phyloP scores from a whole-genome alignment of 1,139 yeast genomes.

The Kazachstania sp. region DNA sequence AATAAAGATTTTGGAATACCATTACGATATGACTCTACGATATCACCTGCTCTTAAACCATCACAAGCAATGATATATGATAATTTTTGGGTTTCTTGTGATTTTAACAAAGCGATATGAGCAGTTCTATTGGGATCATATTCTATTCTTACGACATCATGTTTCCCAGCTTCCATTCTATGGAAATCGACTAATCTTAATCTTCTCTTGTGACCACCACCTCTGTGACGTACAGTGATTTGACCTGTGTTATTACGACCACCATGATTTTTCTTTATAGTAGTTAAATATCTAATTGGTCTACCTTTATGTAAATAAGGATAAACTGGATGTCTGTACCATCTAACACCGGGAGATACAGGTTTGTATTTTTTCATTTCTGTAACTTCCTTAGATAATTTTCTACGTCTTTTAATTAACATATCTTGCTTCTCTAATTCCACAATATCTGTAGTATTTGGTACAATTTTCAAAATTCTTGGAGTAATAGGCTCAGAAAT shows the following conservation, averaged over 20 bases:
- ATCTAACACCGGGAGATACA: conserved; percentile 79
- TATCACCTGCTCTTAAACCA: conserved; percentile 88
- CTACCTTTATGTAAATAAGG: conserved; percentile 80
- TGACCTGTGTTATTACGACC: conserved; percentile 90
- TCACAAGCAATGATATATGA: conserved; percentile 86
- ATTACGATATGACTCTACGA: conserved; percentile 75
- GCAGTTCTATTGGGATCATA: conserved; percentile 94
- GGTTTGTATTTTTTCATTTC: conserved; percentile 71
- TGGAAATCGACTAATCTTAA: conserved; percentile 72
- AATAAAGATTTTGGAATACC: conserved; percentile 79
- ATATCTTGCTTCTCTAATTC: conserved; percentile 76
- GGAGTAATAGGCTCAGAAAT: conserved; percentile 11
- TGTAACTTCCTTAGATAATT: conserved; percentile 61
- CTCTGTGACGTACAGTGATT: conserved; percentile 88
- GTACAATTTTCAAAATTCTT: conserved; percentile 32
- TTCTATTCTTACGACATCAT: conserved; percentile 79
- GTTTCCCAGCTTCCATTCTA: conserved; percentile 61
- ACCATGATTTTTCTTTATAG: conserved; percentile 61
- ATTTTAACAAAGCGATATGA: conserved; percentile 80
- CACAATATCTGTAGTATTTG: conserved; percentile 43
- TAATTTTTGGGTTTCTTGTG: conserved; percentile 50
- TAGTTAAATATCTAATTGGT: conserved; percentile 70
- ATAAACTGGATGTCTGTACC: conserved; percentile 83
- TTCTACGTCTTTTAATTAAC: conserved; percentile 61
- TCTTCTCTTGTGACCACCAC: conserved; percentile 94